These are phyloP conservation scores for Camellia japonica DNA, from an alignment of 148 eudicot species.

Conservation along the genomic window DNA sequence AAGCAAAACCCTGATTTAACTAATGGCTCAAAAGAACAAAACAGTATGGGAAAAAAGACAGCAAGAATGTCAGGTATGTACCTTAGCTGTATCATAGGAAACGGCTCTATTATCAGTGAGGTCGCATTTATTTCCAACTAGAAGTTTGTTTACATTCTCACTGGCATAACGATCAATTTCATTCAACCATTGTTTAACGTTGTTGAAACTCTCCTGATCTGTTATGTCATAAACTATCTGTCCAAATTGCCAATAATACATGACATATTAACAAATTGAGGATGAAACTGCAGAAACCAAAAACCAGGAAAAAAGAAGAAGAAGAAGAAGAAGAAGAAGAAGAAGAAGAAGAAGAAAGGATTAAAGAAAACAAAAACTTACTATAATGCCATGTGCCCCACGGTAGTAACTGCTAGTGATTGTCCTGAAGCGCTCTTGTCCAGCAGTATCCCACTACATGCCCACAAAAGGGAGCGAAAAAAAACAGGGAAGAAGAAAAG, in stretches of 20 bases:
- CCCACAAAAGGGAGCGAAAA: background rate
- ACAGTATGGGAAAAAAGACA: background rate
- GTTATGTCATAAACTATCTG: constrained; percentile 58
- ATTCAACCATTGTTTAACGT: constrained; percentile 59
- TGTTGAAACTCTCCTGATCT: constrained; percentile 51
- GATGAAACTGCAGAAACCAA: background rate
- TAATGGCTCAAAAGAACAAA: background rate
- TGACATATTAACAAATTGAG: background rate
- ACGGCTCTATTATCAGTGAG: constrained; percentile 43
- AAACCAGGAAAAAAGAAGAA: background rate
- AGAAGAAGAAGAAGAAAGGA: background rate
- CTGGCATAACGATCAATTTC: constrained; percentile 57
- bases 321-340: background rate
- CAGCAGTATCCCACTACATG: constrained; percentile 62
- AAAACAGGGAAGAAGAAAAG: background rate
- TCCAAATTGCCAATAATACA: constrained; percentile 1
- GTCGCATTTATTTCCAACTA: constrained; percentile 53
- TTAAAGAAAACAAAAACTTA: constrained; percentile 16
- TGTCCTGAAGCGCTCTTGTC: constrained; percentile 58
- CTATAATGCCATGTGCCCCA: constrained; percentile 57
- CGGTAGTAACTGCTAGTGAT: constrained; percentile 64
- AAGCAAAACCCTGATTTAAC: background rate
- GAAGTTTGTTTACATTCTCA: constrained; percentile 50
- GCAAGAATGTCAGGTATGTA: background rate
- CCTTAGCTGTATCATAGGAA: constrained; percentile 52